Conservation (phyloP, 2,329 filamentous ascomycete genomes). For the Setomelanomma holmii region DNA sequence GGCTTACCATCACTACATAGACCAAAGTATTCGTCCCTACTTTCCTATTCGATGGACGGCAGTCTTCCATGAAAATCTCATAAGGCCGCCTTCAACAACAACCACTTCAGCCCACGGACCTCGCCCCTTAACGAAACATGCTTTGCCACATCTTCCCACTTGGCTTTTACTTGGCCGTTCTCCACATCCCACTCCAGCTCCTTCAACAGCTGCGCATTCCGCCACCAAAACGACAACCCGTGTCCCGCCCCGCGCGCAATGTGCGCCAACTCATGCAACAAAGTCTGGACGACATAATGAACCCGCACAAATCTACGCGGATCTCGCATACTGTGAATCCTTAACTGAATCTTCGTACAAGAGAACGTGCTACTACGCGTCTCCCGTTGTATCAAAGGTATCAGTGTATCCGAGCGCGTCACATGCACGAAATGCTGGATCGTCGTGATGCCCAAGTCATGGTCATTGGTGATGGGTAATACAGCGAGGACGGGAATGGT, state of each 20-base stretch:
- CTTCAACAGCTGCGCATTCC: neutral
- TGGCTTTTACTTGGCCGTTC: neutral
- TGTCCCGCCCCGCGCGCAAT: neutral
- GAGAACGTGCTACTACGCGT: neutral
- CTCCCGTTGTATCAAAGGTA: neutral
- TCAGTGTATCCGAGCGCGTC: neutral
- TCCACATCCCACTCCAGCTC: neutral
- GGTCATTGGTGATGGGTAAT: neutral
- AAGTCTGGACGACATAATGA: neutral
- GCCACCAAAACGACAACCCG: neutral
- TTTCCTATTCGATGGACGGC: too few relatives aligned
- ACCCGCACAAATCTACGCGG: neutral
- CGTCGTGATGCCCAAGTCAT: neutral
- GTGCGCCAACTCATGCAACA: conserved; percentile 12
- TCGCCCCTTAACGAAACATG: neutral
- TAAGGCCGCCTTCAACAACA: too few relatives aligned
- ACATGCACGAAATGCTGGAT: neutral
- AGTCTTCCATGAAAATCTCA: too few relatives aligned
- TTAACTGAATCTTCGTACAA: neutral
- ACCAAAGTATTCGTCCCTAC: too few relatives aligned
- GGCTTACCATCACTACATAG: too few relatives aligned
- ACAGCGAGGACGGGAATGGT: conserved; percentile 4
- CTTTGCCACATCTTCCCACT: neutral
- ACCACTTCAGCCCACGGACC: neutral
- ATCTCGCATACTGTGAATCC: neutral